Conservation (phyloP, 768 basidiomycete species). For the Omphalotus guepiniiformis region DNA sequence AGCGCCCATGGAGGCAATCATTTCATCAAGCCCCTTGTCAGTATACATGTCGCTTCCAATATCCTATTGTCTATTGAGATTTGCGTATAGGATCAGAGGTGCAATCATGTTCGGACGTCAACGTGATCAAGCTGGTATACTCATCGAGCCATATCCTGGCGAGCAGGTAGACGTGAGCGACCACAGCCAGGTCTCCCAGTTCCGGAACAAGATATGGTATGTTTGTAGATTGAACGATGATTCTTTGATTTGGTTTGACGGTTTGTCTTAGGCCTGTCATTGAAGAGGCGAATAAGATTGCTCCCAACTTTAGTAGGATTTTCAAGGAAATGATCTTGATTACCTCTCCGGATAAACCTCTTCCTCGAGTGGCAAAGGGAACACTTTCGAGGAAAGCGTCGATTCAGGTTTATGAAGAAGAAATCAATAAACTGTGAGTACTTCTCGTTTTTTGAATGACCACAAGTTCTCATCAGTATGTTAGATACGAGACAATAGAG, state of each 20-base stretch:
- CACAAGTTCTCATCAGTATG: slow-evolving; percentile 8
- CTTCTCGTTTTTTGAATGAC: no score
- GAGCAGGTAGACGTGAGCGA: slow-evolving; percentile 28
- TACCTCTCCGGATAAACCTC: slow-evolving; percentile 33
- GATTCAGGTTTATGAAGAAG: slow-evolving; percentile 31
- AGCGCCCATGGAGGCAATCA: slow-evolving; percentile 21
- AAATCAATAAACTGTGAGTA: slow-evolving; percentile 40
- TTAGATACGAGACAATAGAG: slow-evolving; percentile 10
- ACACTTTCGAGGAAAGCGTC: slow-evolving; percentile 39
- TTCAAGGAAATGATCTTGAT: slow-evolving; percentile 52
- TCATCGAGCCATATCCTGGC: slow-evolving; percentile 24
- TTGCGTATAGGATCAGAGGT: slow-evolving; percentile 21
- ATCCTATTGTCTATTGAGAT: slow-evolving; percentile 22
- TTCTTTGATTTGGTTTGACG: neutral
- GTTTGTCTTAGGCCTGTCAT: slow-evolving; percentile 26
- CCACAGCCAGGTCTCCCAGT: slow-evolving; percentile 20
- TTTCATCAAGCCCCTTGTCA: slow-evolving; percentile 18
- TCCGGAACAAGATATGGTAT: slow-evolving; percentile 37
- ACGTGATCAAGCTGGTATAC: slow-evolving; percentile 26
- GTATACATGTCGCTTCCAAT: slow-evolving; percentile 7
- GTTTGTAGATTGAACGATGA: neutral
- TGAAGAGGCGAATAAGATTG: slow-evolving; percentile 37
- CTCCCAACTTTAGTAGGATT: slow-evolving; percentile 38
- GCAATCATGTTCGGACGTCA: slow-evolving; percentile 42
- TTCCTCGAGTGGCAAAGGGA: slow-evolving; percentile 43